Base-by-base conservation (phyloP, 257 asterid species). In the Capsicum pubescens region DNA sequence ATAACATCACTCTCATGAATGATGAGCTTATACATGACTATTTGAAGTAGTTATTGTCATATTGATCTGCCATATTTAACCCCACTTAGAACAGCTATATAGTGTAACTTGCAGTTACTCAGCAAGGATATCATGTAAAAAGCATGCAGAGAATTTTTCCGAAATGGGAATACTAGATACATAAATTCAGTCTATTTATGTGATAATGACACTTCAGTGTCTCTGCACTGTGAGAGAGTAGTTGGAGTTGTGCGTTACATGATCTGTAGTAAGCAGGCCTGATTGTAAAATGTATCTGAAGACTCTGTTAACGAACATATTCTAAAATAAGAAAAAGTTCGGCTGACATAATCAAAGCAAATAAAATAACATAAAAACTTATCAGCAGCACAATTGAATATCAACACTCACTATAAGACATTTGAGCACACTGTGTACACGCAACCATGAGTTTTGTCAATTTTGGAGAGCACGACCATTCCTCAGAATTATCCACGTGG, bases 301-400 rank as follows among this genome's bases (percentile, higher is more conserved):
- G 81, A 76, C 14, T 52, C 52, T 76, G 19, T 21, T 76, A 21
- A 76, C 4, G 46, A 55, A 21, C 46, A 21, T 50, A 13, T 50
- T 74, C 81, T 21, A 52, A 50, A 19, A 52, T 74, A 50, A 50
- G 46, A 21, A 74, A 50, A 19, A 74, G 46, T 12, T 50, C 7
- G 19, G 48, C 61, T 21, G 81, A 21, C 44, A 74, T 50, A 74
- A 50, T 74, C 46, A 74, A 74, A 74, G 61, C 21, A 26, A 21
- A 50, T 74, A 50, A 39, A 68, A 36, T 48, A 10, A 14, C 61
- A 50, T 50, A 50, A 48, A 7, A 42, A 76, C 81, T 76, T 21
- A 76, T 76, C 81, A 76, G 39, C 61, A 52, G 81, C 46, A 76
- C 81, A 76, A 52, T 52, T 7, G 39, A 76, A 50, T 26, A 13